Base-by-base conservation (phyloP, 306 rosid genomes). In the Vicia sativa region DNA sequence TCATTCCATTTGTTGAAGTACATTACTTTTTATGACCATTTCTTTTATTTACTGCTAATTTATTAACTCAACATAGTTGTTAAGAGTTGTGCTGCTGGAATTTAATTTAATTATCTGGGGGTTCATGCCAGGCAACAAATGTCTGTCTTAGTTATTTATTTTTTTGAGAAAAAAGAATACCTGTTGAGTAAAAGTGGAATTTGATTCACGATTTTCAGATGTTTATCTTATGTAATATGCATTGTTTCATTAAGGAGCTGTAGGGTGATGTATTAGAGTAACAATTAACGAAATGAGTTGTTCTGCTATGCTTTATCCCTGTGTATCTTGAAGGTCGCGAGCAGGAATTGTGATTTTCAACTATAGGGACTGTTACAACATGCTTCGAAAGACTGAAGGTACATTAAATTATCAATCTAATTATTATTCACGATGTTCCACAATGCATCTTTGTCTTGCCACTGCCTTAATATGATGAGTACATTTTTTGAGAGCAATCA, bases 311-410 rank as follows among this genome's bases (percentile, higher is more conserved):
- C 38, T 73, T 58, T 73, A 42, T 77, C 34, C 21, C 68, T 71
- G 31, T 5, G 50, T 52, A 19, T 62, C 38, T 68, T 80, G 45
- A 72, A 93, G 99, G 87, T 77, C 75, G 78, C 83, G 76, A 70
- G 82, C 82, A 62, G 96, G 89, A 80, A 78, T 87, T 74, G 99
- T 93, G 70, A 79, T 93, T 68, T 93, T 93, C 84, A 93, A 93
- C 84, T 93, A 93, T 74, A 86, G 84, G 73, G 97, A 90, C 85
- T 83, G 82, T 79, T 82, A 82, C 84, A 85, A 80, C 80, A 78
- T 64, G 34, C 75, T 85, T 64, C 88, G 82, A 29, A 90, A 90
- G 82, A 93, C 97, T 74, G 99, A 93, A 93, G 97, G 99, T 93
- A 81, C 67, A 34, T 7, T 68, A 53, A 28, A 50, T 64, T 12